A percentile compares a stretch with the other conserved stretches of the same genome.
Conservation (phyloP, 2,329 filamentous ascomycete genomes). For the Septoria petroselini region DNA sequence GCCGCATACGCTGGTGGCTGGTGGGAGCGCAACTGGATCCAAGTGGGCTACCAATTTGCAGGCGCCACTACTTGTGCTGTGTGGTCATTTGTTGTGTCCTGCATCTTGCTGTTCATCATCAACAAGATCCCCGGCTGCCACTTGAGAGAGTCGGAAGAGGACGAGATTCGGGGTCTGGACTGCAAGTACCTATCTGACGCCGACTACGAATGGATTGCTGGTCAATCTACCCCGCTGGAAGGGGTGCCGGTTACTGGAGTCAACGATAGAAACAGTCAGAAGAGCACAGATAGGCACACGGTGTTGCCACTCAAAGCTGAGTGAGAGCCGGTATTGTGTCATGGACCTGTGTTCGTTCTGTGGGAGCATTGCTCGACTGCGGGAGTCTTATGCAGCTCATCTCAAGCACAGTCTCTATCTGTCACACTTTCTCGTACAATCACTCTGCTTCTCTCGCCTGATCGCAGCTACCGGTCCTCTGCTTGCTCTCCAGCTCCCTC, state of each 20-base stretch:
- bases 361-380: neutral
- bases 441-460: no score
- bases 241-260: neutral
- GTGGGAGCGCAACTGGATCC: slow-evolving; percentile 43
- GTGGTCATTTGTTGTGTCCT: slow-evolving; percentile 54
- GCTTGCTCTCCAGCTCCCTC: neutral
- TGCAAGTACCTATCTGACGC: slow-evolving; percentile 54
- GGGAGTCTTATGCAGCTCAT: no score
- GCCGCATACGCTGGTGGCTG: slow-evolving; percentile 1
- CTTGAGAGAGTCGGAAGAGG: slow-evolving; percentile 54
- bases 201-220: neutral
- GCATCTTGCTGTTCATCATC: slow-evolving; percentile 51
- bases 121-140: slow-evolving; percentile 56
- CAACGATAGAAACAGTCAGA: neutral
- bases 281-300: neutral
- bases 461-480: no score
- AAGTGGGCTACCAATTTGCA: slow-evolving; percentile 55
- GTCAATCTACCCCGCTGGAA: neutral
- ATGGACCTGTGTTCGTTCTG: no score
- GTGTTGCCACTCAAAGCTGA: neutral
- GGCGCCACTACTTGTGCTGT: slow-evolving; percentile 53
- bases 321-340: no score
- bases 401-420: no score
- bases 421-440: neutral
- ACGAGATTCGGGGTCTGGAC: slow-evolving; percentile 55